Conservation (phyloP, 305 asterid species). For the Plantago rigida region DNA sequence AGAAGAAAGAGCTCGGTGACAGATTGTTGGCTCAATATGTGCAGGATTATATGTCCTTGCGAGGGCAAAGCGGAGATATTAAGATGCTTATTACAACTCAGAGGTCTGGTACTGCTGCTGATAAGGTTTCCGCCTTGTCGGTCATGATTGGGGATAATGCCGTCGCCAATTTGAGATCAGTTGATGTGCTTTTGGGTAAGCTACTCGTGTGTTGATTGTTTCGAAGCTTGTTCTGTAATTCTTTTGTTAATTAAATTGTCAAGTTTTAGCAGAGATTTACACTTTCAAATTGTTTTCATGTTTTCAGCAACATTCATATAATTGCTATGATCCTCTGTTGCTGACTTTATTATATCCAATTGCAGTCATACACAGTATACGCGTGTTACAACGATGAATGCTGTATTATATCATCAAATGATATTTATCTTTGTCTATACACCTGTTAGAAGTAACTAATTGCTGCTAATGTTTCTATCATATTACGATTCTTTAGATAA, state of each 20-base stretch:
- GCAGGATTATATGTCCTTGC: conserved; percentile 54
- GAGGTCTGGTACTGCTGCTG: conserved; percentile 89
- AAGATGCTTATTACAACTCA: conserved; percentile 76
- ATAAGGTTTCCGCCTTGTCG: conserved; percentile 81
- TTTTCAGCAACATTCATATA: neutral
- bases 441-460: conserved; percentile 2
- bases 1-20: conserved; percentile 71
- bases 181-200: conserved; percentile 74
- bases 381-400: no score
- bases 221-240: no score
- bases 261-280: no score
- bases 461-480: conserved; percentile 1
- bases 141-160: conserved; percentile 89
- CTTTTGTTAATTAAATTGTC: no score
- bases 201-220: neutral
- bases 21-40: conserved; percentile 66
- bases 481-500: conserved; percentile 16
- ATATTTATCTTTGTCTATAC: neutral
- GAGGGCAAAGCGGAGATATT: conserved; percentile 79
- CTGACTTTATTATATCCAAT: no score
- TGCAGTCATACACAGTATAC: no score
- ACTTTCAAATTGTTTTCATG: neutral
- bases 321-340: no score
- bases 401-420: neutral
- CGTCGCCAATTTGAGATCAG: conserved; percentile 64